Base-by-base conservation (phyloP, 2,329 filamentous ascomycete genomes). In the Beauveria varroae region DNA sequence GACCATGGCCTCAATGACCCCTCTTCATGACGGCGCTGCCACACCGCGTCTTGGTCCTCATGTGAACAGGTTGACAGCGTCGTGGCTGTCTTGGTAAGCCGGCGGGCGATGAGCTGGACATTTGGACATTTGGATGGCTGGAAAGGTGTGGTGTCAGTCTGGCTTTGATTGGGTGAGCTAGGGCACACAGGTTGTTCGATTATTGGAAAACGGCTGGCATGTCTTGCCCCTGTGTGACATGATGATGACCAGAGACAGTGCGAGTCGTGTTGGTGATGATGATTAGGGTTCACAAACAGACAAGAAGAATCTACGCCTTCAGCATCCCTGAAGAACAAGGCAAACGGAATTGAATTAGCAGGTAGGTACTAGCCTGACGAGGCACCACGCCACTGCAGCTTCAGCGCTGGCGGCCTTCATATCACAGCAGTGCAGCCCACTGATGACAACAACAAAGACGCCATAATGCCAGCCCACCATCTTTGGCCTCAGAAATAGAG, bases 21-120 rank as follows among this genome's bases (percentile, higher is more conserved):
- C 54, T 46, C 26, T 30, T 46, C 26, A 16, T 37, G 54, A 28
- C 28, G 49, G 41, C 41, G 54, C 43, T 57, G 55, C 43, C 44
- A 57, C 55, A 57, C 55, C 55, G 44, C 43, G 55, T 57, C 43
- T 47, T 49, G 44, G 44, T 57, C 43, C 55, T 57, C 55, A 57
- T 57, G 55, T 57, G 55, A 44, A 57, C 55, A 57, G 28, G 55
- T 57, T 44, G 55, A 57, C 55, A 49, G 28, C 47, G 54, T 49
- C 55, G 43, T 57, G 55, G 55, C 55, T 30, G 28, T 40, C 30
- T 57, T 57, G 55, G 53, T 46, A 56, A 56, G 53, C n/a, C 3
- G 41, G 26, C 18, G 16, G 24, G 28, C 22, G 22, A 40, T 20
- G 30, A 40, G 24, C 41, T 22, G 41, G 12, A 43, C 14, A 37